Conservation (phyloP, 305 asterid genomes). For the Fraxinus sp. region DNA sequence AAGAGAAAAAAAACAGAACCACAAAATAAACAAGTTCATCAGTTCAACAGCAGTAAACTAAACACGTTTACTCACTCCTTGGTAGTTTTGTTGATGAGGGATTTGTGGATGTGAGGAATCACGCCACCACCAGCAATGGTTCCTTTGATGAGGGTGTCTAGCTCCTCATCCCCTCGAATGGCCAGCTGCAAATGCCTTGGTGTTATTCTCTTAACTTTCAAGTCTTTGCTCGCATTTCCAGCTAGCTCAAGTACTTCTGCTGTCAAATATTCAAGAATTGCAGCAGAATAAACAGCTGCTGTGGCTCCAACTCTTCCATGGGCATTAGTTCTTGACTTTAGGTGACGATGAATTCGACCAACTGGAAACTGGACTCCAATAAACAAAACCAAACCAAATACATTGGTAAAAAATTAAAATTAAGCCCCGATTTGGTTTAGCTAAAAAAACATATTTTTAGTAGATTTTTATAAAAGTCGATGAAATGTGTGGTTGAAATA, state of each 20-base stretch:
- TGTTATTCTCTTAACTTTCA: slow-evolving; percentile 88
- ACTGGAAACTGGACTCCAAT: slow-evolving; percentile 63
- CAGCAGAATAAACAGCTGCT: slow-evolving; percentile 85
- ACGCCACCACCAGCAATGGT: not conserved
- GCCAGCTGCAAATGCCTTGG: slow-evolving; percentile 36
- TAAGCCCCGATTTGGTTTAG: not conserved
- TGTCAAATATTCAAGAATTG: slow-evolving; percentile 78
- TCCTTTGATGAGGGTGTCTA: not conserved
- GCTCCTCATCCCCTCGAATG: not conserved
- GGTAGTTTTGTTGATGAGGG: slow-evolving; percentile 94
- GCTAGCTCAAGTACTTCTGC: slow-evolving; percentile 93
- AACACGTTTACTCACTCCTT: slow-evolving; percentile 50
- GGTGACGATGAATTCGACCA: slow-evolving; percentile 89
- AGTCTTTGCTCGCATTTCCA: slow-evolving; percentile 91
- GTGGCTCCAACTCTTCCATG: slow-evolving; percentile 93
- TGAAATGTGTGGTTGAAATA: too few relatives aligned
- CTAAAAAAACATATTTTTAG: not conserved
- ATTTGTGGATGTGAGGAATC: slow-evolving; percentile 84
- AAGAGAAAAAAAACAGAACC: slow-evolving; percentile 17
- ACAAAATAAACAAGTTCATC: slow-evolving; percentile 15
- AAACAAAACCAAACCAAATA: not conserved
- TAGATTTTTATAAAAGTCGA: not conserved
- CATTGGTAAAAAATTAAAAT: not conserved
- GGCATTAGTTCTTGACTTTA: slow-evolving; percentile 72
- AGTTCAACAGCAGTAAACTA: not conserved